phyloP scores from a whole-genome alignment of 768 basidiomycete genomes.

The Suillus weaverae region DNA sequence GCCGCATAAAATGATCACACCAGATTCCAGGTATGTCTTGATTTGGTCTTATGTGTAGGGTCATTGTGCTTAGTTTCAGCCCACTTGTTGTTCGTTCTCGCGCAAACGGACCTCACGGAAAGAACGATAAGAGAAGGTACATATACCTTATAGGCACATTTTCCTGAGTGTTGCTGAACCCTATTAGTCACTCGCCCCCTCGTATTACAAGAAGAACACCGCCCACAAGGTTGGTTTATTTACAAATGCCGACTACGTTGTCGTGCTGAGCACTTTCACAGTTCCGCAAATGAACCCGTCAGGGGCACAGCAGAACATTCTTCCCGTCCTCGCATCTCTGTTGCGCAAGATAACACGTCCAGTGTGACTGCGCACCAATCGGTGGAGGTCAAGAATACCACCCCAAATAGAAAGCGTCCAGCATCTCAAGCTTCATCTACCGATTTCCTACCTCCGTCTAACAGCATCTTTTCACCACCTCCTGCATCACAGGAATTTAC shows the following conservation, averaged over 20 bases:
- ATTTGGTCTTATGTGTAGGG: background rate
- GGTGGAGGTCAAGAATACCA: background rate
- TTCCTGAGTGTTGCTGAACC: background rate
- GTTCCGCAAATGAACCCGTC: background rate
- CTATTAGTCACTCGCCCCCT: background rate
- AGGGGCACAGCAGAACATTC: background rate
- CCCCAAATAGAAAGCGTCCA: conserved; percentile 1
- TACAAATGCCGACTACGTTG: background rate
- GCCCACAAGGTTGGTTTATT: background rate
- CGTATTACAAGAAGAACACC: background rate
- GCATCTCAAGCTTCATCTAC: conserved; percentile 1
- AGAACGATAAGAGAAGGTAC: conserved; percentile 1
- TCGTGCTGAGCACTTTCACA: background rate
- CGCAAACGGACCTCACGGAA: conserved; percentile 18
- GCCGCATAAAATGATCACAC: conserved; percentile 27
- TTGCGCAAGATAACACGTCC: background rate
- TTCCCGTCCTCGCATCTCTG: background rate
- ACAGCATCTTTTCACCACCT: conserved; percentile 30
- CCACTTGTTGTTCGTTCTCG: conserved; percentile 24
- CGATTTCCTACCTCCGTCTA: conserved; percentile 8
- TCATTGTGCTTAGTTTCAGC: conserved; percentile 16
- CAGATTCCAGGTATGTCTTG: conserved; percentile 30
- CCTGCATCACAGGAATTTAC: conserved; percentile 4
- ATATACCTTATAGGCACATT: too few relatives aligned
- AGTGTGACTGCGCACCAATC: background rate